Conservation (phyloP, 495 filamentous ascomycete species). For the Immersiella caudata region DNA sequence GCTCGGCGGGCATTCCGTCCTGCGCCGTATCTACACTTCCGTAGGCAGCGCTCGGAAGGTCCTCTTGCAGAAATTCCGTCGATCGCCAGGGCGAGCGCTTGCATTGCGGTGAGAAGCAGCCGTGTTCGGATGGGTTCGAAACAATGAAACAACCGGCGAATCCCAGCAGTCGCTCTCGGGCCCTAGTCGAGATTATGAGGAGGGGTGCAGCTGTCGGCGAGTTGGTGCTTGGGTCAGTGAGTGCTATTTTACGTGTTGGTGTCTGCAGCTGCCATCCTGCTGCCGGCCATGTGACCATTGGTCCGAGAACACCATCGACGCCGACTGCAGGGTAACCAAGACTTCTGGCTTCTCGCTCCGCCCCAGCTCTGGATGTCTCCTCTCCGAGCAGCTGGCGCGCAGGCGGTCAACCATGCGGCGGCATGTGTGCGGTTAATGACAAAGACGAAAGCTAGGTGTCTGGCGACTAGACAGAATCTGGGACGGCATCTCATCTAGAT, state of each 20-base stretch:
- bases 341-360: not conserved
- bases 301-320: not conserved
- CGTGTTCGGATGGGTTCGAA: slow-evolving; percentile 5
- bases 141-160: slow-evolving; percentile 19
- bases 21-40: not conserved
- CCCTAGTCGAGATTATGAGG: slow-evolving; percentile 23
- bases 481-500: not conserved
- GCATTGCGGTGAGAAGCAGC: not conserved
- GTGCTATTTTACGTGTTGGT: not conserved
- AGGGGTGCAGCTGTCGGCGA: slow-evolving; percentile 17
- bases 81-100: not conserved
- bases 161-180: slow-evolving; percentile 8
- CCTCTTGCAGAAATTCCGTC: not conserved
- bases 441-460: not conserved
- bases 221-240: slow-evolving; percentile 9
- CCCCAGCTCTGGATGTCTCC: not conserved
- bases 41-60: not conserved
- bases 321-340: not conserved
- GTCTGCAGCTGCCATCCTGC: slow-evolving; percentile 5
- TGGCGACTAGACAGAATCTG: not conserved
- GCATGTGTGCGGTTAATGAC: not conserved
- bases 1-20: not conserved
- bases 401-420: not conserved
- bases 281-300: not conserved
- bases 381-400: not conserved